Percentiles rank a stretch among this genome's conserved stretches.
Evolutionary conservation across 2,329 filamentous ascomycete genomes (phyloP).

Genomic region (Pseudogymnoascus sp.): DNA sequence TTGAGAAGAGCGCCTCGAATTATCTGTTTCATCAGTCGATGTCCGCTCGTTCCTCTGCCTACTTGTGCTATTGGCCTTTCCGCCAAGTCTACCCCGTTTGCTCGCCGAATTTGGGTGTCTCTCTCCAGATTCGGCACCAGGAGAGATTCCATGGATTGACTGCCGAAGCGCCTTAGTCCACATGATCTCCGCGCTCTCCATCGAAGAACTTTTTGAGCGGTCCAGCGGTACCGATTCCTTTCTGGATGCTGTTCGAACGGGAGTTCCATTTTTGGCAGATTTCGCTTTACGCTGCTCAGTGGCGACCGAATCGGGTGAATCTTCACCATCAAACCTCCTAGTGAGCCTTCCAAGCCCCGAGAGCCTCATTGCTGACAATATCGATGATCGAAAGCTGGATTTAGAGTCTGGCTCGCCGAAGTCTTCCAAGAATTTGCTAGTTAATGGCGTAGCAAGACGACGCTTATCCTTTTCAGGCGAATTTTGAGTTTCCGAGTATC

Average conservation of each 20-base stretch:
- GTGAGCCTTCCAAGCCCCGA: background rate
- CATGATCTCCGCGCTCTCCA: background rate
- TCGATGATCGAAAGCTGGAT: background rate
- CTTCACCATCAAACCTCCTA: background rate
- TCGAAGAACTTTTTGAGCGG: background rate
- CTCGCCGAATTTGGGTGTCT: background rate
- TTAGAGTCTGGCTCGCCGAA: background rate
- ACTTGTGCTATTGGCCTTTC: background rate
- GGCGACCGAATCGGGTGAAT: background rate
- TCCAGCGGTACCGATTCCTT: background rate
- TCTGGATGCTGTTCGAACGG: background rate
- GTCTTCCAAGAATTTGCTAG: background rate
- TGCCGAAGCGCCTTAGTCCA: background rate
- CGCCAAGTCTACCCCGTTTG: background rate
- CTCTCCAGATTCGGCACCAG: background rate
- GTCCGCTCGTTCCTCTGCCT: background rate
- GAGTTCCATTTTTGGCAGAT: background rate
- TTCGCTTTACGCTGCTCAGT: background rate
- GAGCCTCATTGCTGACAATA: background rate
- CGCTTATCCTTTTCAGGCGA: background rate
- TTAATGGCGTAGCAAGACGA: background rate
- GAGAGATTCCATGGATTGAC: background rate
- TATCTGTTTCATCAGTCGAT: background rate
- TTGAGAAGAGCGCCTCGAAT: background rate
- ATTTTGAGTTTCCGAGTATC: background rate